Evolutionary conservation across 2,329 filamentous ascomycete genomes (phyloP), one percentile per base, ranked within the genome.

Genomic region (Monosporascus sp.): DNA sequence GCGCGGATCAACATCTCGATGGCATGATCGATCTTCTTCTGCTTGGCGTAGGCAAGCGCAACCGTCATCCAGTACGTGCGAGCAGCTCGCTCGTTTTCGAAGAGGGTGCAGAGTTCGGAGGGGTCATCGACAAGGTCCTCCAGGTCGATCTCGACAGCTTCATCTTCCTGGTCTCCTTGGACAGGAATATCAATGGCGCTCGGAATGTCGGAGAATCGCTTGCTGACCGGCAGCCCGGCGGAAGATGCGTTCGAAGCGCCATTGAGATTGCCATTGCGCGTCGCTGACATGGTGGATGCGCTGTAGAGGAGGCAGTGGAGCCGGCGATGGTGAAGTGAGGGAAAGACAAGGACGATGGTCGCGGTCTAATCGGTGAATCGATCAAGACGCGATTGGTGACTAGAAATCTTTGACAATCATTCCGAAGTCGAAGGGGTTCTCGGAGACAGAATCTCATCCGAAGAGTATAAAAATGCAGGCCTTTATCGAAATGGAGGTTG

Each of bases 51-150:
- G 48, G 93, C 93, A 55, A 97, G 80, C 43, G 95, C 89, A 60
- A 97, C 94, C n/a, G 91, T 93, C 79, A 99, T 93, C 95, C 95
- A 99, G 63, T 95, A 95, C 50, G 87, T 90, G 65, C 93, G 91
- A 38, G 90, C 88, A 17, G 91, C 92, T 65, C 87, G 86, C 71
- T 99, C 95, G 66, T 94, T 96, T 74, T 99, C 93, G 58, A 99
- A 85, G 49, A 99, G 81, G 31, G 90, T 94, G 71, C 94, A 99
- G 5, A 99, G 81, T 74, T 99, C 94, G 47, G 89, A 96, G 20
- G 91, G 90, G 68, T 97, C 94, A 69, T 97, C 94, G 56, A 92
- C 84, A 40, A 97, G 85, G 60, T 93, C 90, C 68, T 92, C 88
- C 51, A 97, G 84, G 68, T 95, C 90, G 65, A 99, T 90, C 74